Conservation (phyloP, 1,284 basidiomycete genomes). For the Pyrrhoderma lamaoense region DNA sequence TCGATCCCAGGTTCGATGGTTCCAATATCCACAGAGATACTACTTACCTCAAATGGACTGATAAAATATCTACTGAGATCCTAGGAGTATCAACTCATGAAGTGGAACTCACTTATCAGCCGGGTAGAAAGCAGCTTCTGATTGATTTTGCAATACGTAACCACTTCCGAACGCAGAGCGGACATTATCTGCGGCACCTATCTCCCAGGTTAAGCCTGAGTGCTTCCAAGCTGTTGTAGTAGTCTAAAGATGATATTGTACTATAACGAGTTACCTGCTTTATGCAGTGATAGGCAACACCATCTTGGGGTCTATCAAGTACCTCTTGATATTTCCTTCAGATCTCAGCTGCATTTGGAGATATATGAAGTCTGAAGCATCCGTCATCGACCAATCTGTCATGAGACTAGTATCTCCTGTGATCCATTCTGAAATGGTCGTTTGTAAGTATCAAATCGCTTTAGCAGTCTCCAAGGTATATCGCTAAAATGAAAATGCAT, state of each 20-base stretch:
- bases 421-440: slow-evolving; percentile 12
- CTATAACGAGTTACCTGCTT: background rate
- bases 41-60: too few species aligned
- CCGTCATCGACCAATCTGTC: background rate
- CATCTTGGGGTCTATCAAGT: slow-evolving; percentile 4
- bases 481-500: too few species aligned
- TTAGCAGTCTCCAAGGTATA: too few species aligned
- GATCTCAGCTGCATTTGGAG: slow-evolving; percentile 2
- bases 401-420: background rate
- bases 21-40: background rate
- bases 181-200: background rate
- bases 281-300: slow-evolving; percentile 6
- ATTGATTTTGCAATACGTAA: background rate
- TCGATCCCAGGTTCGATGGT: slow-evolving; percentile 18
- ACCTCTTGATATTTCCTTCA: slow-evolving; percentile 4
- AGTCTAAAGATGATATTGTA: background rate
- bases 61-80: too few species aligned
- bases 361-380: background rate
- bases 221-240: background rate
- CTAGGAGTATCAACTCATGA: too few species aligned
- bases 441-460: too few species aligned
- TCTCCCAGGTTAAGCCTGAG: background rate
- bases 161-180: background rate
- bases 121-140: slow-evolving; percentile 23
- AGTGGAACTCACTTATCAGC: slow-evolving; percentile 27